phyloP scores from a whole-genome alignment of 179 eudicot genomes.

The Silene coronaria region DNA sequence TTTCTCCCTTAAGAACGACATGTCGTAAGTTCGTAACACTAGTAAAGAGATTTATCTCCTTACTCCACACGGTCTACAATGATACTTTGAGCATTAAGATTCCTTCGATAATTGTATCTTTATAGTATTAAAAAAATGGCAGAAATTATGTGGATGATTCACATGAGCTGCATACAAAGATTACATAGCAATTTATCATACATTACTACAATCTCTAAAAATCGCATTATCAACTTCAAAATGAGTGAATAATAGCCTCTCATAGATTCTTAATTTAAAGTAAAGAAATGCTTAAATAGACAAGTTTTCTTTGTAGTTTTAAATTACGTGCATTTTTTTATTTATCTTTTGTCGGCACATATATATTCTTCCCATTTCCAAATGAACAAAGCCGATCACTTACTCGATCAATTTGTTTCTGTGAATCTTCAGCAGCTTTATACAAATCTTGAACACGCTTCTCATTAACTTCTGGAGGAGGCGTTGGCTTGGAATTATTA shows the following conservation, averaged over 20 bases:
- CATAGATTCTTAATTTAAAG: neutral
- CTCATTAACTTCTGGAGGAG: slow-evolving; percentile 55
- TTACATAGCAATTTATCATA: neutral
- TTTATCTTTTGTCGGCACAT: neutral
- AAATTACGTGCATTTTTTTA: neutral
- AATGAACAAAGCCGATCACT: slow-evolving; percentile 17
- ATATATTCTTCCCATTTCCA: neutral
- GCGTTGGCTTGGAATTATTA: slow-evolving; percentile 44
- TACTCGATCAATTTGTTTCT: slow-evolving; percentile 62
- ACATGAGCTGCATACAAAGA: neutral
- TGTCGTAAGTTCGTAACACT: neutral
- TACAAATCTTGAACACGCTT: slow-evolving; percentile 70
- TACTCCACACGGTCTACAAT: neutral
- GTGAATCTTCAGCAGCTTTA: slow-evolving; percentile 80
- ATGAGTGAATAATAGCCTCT: neutral
- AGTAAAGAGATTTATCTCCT: neutral
- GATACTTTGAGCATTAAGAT: neutral
- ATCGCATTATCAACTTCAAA: neutral
- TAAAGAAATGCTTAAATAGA: neutral
- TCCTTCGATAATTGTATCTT: neutral
- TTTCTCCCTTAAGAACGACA: neutral
- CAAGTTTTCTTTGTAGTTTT: neutral
- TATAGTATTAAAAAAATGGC: neutral
- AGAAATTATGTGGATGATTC: neutral
- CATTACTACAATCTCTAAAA: neutral